These are phyloP conservation scores for Adansonia rubrostipa DNA, from an alignment of 441 rosid species.

Conservation along the genomic window DNA sequence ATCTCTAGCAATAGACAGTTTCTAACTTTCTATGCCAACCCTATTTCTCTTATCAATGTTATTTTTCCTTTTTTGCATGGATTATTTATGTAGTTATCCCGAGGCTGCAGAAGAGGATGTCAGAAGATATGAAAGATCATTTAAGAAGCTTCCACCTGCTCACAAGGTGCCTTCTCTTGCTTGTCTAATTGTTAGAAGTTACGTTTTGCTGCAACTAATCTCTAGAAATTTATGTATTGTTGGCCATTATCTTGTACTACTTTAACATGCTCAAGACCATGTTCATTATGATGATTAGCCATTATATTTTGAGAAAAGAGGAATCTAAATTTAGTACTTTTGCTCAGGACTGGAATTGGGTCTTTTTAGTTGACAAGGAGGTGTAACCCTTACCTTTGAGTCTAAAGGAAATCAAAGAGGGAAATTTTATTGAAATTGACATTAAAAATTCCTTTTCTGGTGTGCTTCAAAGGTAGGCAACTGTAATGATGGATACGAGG, in stretches of 20 bases:
- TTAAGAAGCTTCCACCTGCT: slow-evolving; percentile 43
- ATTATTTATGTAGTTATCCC: slow-evolving; percentile 60
- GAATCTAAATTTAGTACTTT: not conserved
- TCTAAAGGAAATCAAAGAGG: slow-evolving; percentile 14
- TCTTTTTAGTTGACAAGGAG: slow-evolving; percentile 7
- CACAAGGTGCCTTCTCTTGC: slow-evolving; percentile 46
- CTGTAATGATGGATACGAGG: not conserved
- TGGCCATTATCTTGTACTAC: not conserved
- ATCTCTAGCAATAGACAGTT: not conserved
- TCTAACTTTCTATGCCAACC: not conserved
- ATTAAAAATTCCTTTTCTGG: not conserved
- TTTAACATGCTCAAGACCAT: not conserved
- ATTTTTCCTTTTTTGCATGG: slow-evolving; percentile 5
- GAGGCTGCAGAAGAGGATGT: slow-evolving; percentile 92
- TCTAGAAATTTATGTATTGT: not conserved
- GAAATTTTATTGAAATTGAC: not conserved
- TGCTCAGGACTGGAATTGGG: not conserved
- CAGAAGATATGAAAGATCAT: slow-evolving; percentile 77
- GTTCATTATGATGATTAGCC: not conserved
- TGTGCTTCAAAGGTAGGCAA: slow-evolving; percentile 3
- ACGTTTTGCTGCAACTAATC: not conserved
- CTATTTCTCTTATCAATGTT: not conserved
- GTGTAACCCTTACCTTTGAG: not conserved
- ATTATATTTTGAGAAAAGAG: not conserved
- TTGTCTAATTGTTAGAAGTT: not conserved